Evolutionary conservation across 1,139 yeast genomes (phyloP).

Genomic region (Suhomyces yuchorum): DNA sequence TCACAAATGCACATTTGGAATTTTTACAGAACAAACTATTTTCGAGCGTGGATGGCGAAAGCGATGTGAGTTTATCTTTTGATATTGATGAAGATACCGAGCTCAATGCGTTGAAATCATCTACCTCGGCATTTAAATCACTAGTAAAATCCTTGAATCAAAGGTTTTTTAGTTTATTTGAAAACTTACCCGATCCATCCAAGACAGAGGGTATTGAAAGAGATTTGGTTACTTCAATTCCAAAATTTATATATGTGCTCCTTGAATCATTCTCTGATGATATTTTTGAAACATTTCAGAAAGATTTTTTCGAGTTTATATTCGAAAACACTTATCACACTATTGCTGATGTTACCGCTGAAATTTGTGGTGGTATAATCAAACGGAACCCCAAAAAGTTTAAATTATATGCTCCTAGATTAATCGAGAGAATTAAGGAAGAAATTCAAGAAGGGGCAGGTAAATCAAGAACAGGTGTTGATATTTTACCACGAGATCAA

Average conservation of each 20-base stretch:
- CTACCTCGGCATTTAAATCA: slow-evolving; percentile 71
- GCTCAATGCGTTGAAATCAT: slow-evolving; percentile 63
- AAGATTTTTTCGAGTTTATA: slow-evolving; percentile 56
- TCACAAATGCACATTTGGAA: slow-evolving; percentile 65
- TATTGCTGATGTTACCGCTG: slow-evolving; percentile 69
- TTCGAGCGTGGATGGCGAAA: slow-evolving; percentile 12
- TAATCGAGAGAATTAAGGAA: slow-evolving; percentile 57
- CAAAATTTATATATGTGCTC: slow-evolving; percentile 67
- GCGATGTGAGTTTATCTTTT: slow-evolving; percentile 14
- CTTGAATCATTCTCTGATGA: slow-evolving; percentile 73
- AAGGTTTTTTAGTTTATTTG: slow-evolving; percentile 65
- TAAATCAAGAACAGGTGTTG: slow-evolving; percentile 64
- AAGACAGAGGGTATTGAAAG: slow-evolving; percentile 50
- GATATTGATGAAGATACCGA: slow-evolving; percentile 47
- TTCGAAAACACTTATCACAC: slow-evolving; percentile 63
- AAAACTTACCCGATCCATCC: slow-evolving; percentile 71
- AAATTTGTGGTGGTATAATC: slow-evolving; percentile 68
- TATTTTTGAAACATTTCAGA: slow-evolving; percentile 54
- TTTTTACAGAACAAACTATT: slow-evolving; percentile 44
- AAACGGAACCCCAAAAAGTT: slow-evolving; percentile 59
- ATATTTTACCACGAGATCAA: slow-evolving; percentile 75
- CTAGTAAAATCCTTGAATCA: slow-evolving; percentile 60
- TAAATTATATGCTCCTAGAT: slow-evolving; percentile 43
- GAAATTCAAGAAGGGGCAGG: slow-evolving; percentile 92
- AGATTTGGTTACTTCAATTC: slow-evolving; percentile 57